These are phyloP conservation scores for Zanthoxylum bungeanum DNA, from an alignment of 345 rosid species.

Conservation along the genomic window DNA sequence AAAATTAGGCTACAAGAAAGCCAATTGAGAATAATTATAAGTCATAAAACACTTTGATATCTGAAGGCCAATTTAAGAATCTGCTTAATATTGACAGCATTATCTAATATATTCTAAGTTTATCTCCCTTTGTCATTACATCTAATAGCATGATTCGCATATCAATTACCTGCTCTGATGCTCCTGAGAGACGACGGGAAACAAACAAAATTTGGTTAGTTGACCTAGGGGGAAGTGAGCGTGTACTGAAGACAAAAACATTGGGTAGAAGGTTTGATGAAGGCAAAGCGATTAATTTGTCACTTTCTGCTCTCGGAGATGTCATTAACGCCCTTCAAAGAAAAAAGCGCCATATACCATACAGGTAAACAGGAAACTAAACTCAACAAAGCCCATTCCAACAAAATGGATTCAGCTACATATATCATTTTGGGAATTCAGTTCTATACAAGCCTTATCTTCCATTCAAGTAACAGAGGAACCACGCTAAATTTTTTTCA, in stretches of 20 bases:
- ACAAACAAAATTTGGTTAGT: slow-evolving; percentile 71
- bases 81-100: not conserved
- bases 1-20: not conserved
- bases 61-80: slow-evolving; percentile 5
- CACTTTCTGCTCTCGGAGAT: slow-evolving; percentile 81
- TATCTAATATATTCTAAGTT: not conserved
- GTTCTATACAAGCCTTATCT: not conserved
- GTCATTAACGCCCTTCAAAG: slow-evolving; percentile 73
- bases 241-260: slow-evolving; percentile 78
- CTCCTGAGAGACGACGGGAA: slow-evolving; percentile 63
- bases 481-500: not conserved
- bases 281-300: slow-evolving; percentile 86
- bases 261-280: slow-evolving; percentile 80
- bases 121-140: not conserved
- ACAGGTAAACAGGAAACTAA: slow-evolving; percentile 41
- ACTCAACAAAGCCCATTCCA: not conserved
- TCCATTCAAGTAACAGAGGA: not conserved
- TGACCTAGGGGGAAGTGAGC: slow-evolving; percentile 90
- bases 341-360: slow-evolving; percentile 66
- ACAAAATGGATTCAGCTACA: not conserved
- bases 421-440: not conserved
- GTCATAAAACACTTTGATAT: not conserved
- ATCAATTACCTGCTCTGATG: slow-evolving; percentile 48
- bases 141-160: slow-evolving; percentile 65
- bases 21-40: not conserved